phyloP scores from a whole-genome alignment of 1,139 yeast genomes.

The Geotrichum reessii region DNA sequence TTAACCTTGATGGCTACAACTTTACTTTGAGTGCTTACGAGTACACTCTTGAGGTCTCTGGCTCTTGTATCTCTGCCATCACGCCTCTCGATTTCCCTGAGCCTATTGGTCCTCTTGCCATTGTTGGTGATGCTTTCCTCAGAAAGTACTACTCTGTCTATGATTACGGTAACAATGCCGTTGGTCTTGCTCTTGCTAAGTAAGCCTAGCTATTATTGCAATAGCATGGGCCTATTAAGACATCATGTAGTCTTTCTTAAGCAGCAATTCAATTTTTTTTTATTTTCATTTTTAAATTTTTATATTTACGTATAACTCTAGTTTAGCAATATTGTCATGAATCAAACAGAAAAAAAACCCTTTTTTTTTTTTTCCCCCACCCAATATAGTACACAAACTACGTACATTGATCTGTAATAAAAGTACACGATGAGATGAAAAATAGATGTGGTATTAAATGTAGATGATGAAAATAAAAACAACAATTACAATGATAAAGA shows the following conservation, averaged over 20 bases:
- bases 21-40: constrained; percentile 84
- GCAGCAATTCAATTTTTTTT: background rate
- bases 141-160: constrained; percentile 91
- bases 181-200: constrained; percentile 78
- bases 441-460: background rate
- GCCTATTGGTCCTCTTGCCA: constrained; percentile 93
- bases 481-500: background rate
- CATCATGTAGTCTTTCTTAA: background rate
- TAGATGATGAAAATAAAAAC: background rate
- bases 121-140: constrained; percentile 94
- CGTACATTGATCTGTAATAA: too few species aligned
- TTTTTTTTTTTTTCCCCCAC: background rate
- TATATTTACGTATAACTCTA: background rate
- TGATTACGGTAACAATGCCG: constrained; percentile 83
- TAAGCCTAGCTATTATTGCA: constrained; percentile 25
- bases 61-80: constrained; percentile 91
- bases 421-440: background rate
- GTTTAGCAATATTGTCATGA: background rate
- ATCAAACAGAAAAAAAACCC: background rate
- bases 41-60: constrained; percentile 87
- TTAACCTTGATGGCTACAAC: constrained; percentile 82
- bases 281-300: background rate
- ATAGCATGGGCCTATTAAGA: background rate
- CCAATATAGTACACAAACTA: too few species aligned
- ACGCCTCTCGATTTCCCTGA: constrained; percentile 97